Conservation (phyloP, 2,329 filamentous ascomycete species). For the Beauveria pseudobassiana region DNA sequence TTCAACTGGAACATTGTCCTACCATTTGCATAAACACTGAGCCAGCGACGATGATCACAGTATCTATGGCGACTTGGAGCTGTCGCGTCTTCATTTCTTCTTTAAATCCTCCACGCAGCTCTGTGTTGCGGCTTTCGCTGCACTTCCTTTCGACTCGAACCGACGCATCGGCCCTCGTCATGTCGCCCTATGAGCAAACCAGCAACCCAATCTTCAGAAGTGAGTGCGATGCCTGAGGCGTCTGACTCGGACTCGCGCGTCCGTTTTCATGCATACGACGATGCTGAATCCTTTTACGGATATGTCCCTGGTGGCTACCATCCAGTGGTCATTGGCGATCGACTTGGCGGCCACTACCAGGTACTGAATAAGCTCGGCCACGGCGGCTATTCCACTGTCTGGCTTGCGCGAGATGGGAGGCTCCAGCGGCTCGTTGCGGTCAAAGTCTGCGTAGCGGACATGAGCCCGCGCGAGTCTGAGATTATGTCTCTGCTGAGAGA, state of each 20-base stretch:
- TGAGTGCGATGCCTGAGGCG: background rate
- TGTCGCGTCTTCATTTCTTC: too few species aligned
- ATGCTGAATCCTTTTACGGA: background rate
- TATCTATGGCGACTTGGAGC: too few species aligned
- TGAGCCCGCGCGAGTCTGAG: background rate
- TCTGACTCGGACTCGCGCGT: background rate
- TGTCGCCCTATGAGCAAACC: background rate
- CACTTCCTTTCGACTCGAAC: background rate
- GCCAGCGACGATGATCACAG: too few species aligned
- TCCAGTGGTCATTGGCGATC: background rate
- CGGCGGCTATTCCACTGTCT: slow-evolving; percentile 31
- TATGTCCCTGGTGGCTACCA: slow-evolving; percentile 4
- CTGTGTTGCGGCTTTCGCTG: background rate
- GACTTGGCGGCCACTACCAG: slow-evolving; percentile 22
- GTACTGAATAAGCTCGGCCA: slow-evolving; percentile 31
- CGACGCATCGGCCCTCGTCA: background rate
- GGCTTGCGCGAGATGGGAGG: slow-evolving; percentile 29
- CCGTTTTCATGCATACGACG: background rate
- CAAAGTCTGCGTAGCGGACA: slow-evolving; percentile 9
- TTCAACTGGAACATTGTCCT: too few species aligned
- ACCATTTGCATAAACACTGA: too few species aligned
- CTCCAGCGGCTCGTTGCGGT: slow-evolving; percentile 12
- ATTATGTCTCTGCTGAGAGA: background rate
- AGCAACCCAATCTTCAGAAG: background rate
- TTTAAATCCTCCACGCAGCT: too few species aligned